Base-by-base conservation (phyloP, 1,284 basidiomycete species). In the Tylopilus sp. region DNA sequence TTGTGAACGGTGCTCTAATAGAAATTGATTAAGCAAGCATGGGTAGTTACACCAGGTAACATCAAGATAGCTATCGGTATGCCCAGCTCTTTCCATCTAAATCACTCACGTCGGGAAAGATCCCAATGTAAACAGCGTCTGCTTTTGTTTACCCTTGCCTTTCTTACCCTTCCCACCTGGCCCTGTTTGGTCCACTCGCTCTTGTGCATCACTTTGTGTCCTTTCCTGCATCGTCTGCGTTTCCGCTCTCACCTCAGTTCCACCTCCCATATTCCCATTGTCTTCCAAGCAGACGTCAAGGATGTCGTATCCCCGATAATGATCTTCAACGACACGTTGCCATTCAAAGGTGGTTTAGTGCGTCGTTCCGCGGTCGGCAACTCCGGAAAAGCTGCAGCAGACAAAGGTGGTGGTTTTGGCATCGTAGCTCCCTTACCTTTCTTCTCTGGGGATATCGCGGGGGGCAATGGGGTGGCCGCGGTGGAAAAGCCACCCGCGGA, bases 131-230 rank as follows among this genome's bases (percentile, higher is more conserved):
- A 96, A 95, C 71, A 96, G 77, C 26, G 90, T 91, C 82, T 96
- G 93, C 80, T 95, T 95, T 76, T 90, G 87, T 77, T 95, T 95
- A 3, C 90, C 91, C 78, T 93, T 94, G 0, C 89, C 89, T 77
- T 94, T 95, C 84, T 91, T 94, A 70, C 89, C 89, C 69, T 86
- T 90, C 0, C 74, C 79, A 33, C 68, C 73, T 15, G 74, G 73
- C 26, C 68, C 53, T 6, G 44, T 52, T 49, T n/a, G 56, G 10
- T 33, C 71, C 32, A 16, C 33, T 26, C 39, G 60, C 10, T 62
- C 69, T 24, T 63, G 61, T 18, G 10, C 57, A n/a, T 33, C 47
- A n/a, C 47, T 19, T 44, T 44, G 47, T 12, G 7, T 10, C 10
- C 22, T 12, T 49, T 49, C 47, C 47, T 24, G 47, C 13, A 8